Evolutionary conservation across 1,284 basidiomycete species (phyloP).

Genomic region (Puccinia polysora): DNA sequence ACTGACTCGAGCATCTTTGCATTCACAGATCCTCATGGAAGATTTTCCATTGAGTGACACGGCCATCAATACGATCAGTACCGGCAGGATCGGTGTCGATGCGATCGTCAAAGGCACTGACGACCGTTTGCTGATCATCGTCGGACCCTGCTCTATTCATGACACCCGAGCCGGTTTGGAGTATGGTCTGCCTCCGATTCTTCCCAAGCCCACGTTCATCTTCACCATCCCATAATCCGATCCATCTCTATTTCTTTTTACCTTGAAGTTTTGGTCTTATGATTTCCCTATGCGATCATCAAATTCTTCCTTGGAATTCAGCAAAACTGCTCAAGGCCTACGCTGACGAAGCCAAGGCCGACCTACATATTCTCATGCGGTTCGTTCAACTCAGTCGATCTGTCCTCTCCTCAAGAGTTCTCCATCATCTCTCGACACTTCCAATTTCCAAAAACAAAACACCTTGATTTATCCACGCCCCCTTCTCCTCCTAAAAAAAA

Average conservation of each 20-base stretch:
- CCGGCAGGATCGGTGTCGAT: constrained; percentile 55
- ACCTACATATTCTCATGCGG: constrained; percentile 85
- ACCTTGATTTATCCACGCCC: not conserved
- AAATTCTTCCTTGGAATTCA: constrained; percentile 1
- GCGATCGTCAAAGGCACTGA: constrained; percentile 75
- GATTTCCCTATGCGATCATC: not conserved
- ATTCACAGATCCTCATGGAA: constrained; percentile 17
- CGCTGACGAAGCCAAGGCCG: constrained; percentile 71
- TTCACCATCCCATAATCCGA: no score
- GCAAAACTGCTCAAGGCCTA: constrained; percentile 71
- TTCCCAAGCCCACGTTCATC: no score
- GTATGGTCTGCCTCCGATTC: constrained; percentile 20
- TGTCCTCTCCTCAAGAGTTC: not conserved
- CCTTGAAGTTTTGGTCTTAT: not conserved
- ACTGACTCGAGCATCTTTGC: no score
- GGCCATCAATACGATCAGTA: constrained; percentile 51
- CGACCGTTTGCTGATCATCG: constrained; percentile 77
- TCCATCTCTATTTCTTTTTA: not conserved
- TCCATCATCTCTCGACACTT: no score
- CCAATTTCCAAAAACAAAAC: constrained; percentile 1
- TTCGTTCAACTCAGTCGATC: constrained; percentile 29
- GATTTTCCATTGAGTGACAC: constrained; percentile 44
- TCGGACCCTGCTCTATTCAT: constrained; percentile 67
- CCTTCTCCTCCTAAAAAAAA: no score
- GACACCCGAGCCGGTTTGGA: constrained; percentile 23